phyloP scores from a whole-genome alignment of 371 early-diverging fungal species.

The Mucor piriformis region DNA sequence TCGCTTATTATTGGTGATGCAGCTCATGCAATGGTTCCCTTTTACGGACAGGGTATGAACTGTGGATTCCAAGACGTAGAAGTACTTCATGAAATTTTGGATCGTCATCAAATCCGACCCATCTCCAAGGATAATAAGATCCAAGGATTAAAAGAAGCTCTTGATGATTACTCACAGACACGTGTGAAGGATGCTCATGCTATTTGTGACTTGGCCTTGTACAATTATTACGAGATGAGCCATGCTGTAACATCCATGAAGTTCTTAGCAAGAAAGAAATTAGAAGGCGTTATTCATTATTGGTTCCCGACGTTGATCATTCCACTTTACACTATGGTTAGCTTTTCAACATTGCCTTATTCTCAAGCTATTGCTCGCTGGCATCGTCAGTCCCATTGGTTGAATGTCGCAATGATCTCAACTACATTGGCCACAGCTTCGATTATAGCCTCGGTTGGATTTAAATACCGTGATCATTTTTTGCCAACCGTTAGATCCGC shows the following conservation, averaged over 20 bases:
- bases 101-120: slow-evolving; percentile 51
- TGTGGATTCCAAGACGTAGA: slow-evolving; percentile 96
- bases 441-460: slow-evolving; percentile 5
- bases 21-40: slow-evolving; percentile 98
- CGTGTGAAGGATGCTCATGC: slow-evolving; percentile 85
- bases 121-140: slow-evolving; percentile 9
- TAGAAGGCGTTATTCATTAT: slow-evolving; percentile 79
- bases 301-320: slow-evolving; percentile 73
- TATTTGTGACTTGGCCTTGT: slow-evolving; percentile 94
- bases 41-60: slow-evolving; percentile 98
- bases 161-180: slow-evolving; percentile 71
- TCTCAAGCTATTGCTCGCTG: slow-evolving; percentile 67
- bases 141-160: slow-evolving; percentile 54
- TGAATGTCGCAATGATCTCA: slow-evolving; percentile 32
- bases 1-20: slow-evolving; percentile 93
- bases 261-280: slow-evolving; percentile 75
- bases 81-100: slow-evolving; percentile 73
- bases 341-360: slow-evolving; percentile 90
- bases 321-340: slow-evolving; percentile 97
- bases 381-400: slow-evolving; percentile 60
- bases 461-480: slow-evolving; percentile 13
- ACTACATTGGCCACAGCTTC: slow-evolving; percentile 14
- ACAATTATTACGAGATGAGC: slow-evolving; percentile 96
- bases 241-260: slow-evolving; percentile 72
- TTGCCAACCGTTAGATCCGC: not conserved